These are phyloP conservation scores for Fusarium devonianum DNA, from an alignment of 2,329 filamentous ascomycete genomes.

Conservation along the genomic window DNA sequence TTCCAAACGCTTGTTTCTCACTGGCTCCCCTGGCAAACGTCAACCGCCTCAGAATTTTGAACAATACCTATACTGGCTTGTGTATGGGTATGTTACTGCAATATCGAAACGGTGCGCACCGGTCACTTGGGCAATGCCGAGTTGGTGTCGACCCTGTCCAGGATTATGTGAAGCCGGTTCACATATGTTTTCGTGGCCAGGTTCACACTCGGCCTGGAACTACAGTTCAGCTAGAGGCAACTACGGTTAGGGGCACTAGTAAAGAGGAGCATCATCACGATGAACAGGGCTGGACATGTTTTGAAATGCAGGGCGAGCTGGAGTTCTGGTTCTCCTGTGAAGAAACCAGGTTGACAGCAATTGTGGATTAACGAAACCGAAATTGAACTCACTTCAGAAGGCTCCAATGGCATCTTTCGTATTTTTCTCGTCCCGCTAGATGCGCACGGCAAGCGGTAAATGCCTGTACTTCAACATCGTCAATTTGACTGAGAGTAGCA, in stretches of 20 bases:
- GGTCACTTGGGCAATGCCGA: conserved; percentile 28
- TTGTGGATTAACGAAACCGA: conserved; percentile 2
- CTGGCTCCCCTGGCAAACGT: conserved; percentile 12
- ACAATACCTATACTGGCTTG: not conserved
- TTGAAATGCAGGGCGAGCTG: conserved; percentile 17
- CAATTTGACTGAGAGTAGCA: too few relatives aligned
- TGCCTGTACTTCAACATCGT: too few relatives aligned
- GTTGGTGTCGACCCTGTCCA: conserved; percentile 14
- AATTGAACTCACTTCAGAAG: too few relatives aligned
- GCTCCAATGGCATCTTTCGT: too few relatives aligned
- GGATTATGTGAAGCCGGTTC: conserved; percentile 11
- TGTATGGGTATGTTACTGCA: conserved; percentile 25
- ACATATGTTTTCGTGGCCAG: conserved; percentile 15
- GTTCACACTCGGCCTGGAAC: not conserved
- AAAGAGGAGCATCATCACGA: conserved; percentile 12
- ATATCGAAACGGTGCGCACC: conserved; percentile 22
- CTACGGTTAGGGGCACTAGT: conserved; percentile 7
- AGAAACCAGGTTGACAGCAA: conserved; percentile 16
- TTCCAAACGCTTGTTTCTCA: conserved; percentile 17
- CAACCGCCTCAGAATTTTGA: conserved; percentile 12
- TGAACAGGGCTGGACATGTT: conserved; percentile 21
- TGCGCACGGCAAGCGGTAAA: too few relatives aligned
- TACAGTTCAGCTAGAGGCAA: not conserved
- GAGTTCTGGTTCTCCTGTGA: conserved; percentile 24
- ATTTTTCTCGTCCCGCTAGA: too few relatives aligned